phyloP scores from a whole-genome alignment of 139 green algal species.

The Astrephomene gubernaculifera region DNA sequence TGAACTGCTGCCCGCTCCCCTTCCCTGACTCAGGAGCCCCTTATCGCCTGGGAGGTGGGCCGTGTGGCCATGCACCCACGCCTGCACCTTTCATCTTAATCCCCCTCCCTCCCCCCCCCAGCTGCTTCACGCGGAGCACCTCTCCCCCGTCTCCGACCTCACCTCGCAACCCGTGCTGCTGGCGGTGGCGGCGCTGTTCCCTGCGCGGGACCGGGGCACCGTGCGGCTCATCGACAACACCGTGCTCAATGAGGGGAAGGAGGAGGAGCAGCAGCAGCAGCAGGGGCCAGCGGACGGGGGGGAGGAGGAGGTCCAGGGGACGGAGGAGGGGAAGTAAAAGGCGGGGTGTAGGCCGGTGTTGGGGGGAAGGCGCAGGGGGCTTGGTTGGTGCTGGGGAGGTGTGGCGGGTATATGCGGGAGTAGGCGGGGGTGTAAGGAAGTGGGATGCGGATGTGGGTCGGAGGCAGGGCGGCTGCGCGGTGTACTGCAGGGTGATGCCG shows the following conservation, averaged over 20 bases:
- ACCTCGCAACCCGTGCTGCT: constrained; percentile 66
- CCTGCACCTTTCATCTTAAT: background rate
- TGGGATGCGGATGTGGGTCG: no score
- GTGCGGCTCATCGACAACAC: constrained; percentile 97
- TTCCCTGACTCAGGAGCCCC: background rate
- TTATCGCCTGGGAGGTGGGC: background rate
- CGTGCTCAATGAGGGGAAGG: constrained; percentile 55
- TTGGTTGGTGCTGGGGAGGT: background rate
- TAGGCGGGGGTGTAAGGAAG: no score
- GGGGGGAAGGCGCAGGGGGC: background rate
- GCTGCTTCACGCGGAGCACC: constrained; percentile 74
- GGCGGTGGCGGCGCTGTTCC: constrained; percentile 86
- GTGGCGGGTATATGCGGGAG: no score
- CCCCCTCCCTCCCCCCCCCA: constrained; percentile 13
- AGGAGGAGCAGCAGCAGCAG: background rate
- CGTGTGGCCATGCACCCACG: background rate
- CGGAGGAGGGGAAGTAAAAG: background rate
- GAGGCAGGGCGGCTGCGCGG: no score
- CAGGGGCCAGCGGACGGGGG: no score
- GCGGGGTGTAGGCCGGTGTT: background rate
- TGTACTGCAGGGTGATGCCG: no score
- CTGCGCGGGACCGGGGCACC: constrained; percentile 62
- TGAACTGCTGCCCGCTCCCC: background rate
- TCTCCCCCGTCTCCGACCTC: constrained; percentile 63
- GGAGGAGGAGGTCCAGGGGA: no score